phyloP scores from a whole-genome alignment of 768 basidiomycete species.

The Podaxis carcinomalis region DNA sequence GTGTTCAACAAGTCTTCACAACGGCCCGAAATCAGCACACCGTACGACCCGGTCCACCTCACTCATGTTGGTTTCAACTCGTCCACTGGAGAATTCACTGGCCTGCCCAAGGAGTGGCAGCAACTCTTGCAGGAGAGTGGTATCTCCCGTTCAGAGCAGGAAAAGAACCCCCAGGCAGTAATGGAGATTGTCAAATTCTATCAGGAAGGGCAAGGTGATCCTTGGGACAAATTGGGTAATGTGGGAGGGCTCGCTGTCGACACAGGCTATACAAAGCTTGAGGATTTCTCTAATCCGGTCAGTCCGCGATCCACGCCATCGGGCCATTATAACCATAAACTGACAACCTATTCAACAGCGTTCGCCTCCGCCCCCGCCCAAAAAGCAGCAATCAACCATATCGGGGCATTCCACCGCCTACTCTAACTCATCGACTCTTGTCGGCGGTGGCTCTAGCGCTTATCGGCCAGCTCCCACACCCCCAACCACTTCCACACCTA shows the following conservation, averaged over 20 bases:
- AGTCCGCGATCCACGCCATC: slow-evolving; percentile 21
- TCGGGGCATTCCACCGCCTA: slow-evolving; percentile 24
- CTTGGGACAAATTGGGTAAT: slow-evolving; percentile 83
- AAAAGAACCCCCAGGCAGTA: slow-evolving; percentile 96
- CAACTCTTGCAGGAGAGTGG: slow-evolving; percentile 94
- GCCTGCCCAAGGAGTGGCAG: slow-evolving; percentile 98
- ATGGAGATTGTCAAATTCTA: slow-evolving; percentile 99
- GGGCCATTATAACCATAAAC: slow-evolving; percentile 7
- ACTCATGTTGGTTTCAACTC: slow-evolving; percentile 99
- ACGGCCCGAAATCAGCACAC: slow-evolving; percentile 90
- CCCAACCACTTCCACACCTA: slow-evolving; percentile 54
- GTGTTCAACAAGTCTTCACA: slow-evolving; percentile 62
- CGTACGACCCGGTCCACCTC: slow-evolving; percentile 98
- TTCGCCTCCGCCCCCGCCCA: slow-evolving; percentile 48
- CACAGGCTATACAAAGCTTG: slow-evolving; percentile 25
- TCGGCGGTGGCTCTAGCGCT: slow-evolving; percentile 40
- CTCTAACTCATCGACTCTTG: slow-evolving; percentile 23
- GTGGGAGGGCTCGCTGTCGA: slow-evolving; percentile 29
- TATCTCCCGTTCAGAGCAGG: slow-evolving; percentile 91
- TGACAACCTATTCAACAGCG: slow-evolving; percentile 26
- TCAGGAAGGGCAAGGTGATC: slow-evolving; percentile 79
- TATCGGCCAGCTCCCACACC: slow-evolving; percentile 80
- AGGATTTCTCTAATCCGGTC: slow-evolving; percentile 57
- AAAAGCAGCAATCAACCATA: slow-evolving; percentile 27
- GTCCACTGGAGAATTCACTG: slow-evolving; percentile 97